phyloP scores from a whole-genome alignment of 2,329 filamentous ascomycete species.

The Beauveria brongniartii region DNA sequence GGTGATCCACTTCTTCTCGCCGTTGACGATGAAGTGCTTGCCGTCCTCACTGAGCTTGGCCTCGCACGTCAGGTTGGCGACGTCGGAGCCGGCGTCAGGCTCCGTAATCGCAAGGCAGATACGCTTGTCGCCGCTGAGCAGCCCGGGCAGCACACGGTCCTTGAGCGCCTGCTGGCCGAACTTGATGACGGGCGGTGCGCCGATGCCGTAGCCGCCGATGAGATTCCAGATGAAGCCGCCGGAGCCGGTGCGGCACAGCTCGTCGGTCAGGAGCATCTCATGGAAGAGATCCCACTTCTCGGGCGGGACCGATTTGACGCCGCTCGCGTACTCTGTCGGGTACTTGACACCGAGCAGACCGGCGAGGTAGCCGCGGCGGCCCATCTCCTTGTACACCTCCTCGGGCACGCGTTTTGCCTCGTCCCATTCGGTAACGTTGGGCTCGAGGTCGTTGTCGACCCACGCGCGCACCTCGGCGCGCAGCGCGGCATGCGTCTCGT shows the following conservation, averaged over 20 bases:
- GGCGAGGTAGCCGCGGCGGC: slow-evolving; percentile 84
- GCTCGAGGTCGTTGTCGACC: slow-evolving; percentile 84
- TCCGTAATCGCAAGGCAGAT: slow-evolving; percentile 98
- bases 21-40: slow-evolving; percentile 99
- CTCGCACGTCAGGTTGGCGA: slow-evolving; percentile 91
- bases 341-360: slow-evolving; percentile 81
- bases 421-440: slow-evolving; percentile 91
- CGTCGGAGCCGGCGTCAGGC: slow-evolving; percentile 88
- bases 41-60: slow-evolving; percentile 91
- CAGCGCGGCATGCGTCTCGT: slow-evolving; percentile 85
- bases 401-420: slow-evolving; percentile 86
- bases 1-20: slow-evolving; percentile 99
- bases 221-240: slow-evolving; percentile 97
- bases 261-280: slow-evolving; percentile 90
- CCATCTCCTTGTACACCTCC: slow-evolving; percentile 91
- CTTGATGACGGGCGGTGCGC: slow-evolving; percentile 83
- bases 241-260: slow-evolving; percentile 79
- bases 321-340: slow-evolving; percentile 62
- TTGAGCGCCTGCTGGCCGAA: slow-evolving; percentile 81
- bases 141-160: slow-evolving; percentile 79
- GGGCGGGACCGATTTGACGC: slow-evolving; percentile 67
- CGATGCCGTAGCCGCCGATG: slow-evolving; percentile 93
- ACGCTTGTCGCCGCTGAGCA: slow-evolving; percentile 87
- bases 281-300: slow-evolving; percentile 99
- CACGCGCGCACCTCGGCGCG: slow-evolving; percentile 87